Base-by-base conservation (phyloP, 1,139 yeast species). In the Candida tetrigidarum region DNA sequence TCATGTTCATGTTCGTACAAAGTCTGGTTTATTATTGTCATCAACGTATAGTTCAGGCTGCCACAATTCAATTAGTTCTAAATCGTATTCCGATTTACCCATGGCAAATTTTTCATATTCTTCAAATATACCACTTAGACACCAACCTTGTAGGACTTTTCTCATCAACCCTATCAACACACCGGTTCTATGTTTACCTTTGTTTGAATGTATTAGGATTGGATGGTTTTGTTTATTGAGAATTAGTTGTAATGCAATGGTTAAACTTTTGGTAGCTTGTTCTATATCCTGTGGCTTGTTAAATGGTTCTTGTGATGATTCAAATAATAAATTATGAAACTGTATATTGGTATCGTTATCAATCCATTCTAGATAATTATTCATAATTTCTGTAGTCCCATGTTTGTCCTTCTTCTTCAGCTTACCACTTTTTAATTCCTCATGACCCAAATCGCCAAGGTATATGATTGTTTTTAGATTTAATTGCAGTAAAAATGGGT, bases 101-200 rank as follows among this genome's bases (percentile, higher is more conserved):
- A 89, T 84, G 4, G 97, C 96, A 66, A 90, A 93, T 62, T 88
- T 83, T 50, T 87, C 91, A 64, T 93, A 93, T 62, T 93, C 99
- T 61, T 91, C 97, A 63, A 90, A 93, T 4, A 90, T 86, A 1
- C 97, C 96, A 43, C 96, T 86, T 58, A 89, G 74, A 49, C 95
- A 83, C 99, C 99, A 92, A 1, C 96, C 96, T 63, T 91, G 97
- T 35, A 91, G 70, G 48, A 86, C 63, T 59, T 88, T 89, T 41
- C 99, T 70, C 80, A 92, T 84, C 20, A 89, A 76, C 0, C 97
- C 99, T 14, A 91, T 95, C 37, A 91, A 72, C 2, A 93, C 91
- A 0, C 98, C 98, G 1, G 90, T 92, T 40, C 99, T 69, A 61
- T 93, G 99, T 62, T 93, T 92, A 7, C 99, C 98, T 66, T 93